Evolutionary conservation across 768 basidiomycete genomes (phyloP).

Genomic region (Leccinellum rugosiceps): DNA sequence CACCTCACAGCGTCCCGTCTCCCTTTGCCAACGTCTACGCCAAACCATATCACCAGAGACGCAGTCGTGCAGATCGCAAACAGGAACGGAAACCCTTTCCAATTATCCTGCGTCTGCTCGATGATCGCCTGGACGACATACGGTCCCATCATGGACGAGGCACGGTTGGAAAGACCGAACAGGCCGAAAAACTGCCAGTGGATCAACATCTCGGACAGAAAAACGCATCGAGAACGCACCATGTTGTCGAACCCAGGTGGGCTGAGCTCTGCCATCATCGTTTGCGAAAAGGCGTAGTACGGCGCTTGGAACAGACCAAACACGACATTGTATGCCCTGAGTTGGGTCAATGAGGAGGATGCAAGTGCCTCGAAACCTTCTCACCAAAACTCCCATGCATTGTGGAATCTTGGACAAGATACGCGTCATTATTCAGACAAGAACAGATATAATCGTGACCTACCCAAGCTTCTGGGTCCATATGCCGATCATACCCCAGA

Average conservation of each 20-base stretch:
- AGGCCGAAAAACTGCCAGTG: conserved; percentile 73
- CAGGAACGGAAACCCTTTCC: conserved; percentile 83
- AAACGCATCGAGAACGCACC: conserved; percentile 30
- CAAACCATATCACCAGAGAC: conserved; percentile 76
- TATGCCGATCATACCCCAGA: conserved; percentile 86
- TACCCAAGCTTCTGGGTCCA: conserved; percentile 77
- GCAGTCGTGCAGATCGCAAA: conserved; percentile 68
- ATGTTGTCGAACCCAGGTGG: conserved; percentile 88
- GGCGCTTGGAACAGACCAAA: conserved; percentile 84
- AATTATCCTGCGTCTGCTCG: conserved; percentile 64
- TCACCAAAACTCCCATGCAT: conserved; percentile 85
- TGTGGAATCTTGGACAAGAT: conserved; percentile 54
- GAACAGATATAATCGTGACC: conserved; percentile 11
- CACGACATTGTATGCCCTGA: conserved; percentile 74
- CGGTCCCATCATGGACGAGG: conserved; percentile 84
- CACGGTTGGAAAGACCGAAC: conserved; percentile 79
- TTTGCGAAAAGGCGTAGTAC: conserved; percentile 83
- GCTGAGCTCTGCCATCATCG: conserved; percentile 86
- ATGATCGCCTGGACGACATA: conserved; percentile 86
- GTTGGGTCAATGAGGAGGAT: neutral
- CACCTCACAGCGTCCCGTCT: conserved; percentile 58
- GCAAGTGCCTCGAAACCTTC: conserved; percentile 5
- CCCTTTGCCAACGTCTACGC: conserved; percentile 61
- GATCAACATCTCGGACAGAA: neutral
- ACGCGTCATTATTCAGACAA: conserved; percentile 1